Conservation (phyloP, 1,139 yeast species). For the Blastobotrys elegans region DNA sequence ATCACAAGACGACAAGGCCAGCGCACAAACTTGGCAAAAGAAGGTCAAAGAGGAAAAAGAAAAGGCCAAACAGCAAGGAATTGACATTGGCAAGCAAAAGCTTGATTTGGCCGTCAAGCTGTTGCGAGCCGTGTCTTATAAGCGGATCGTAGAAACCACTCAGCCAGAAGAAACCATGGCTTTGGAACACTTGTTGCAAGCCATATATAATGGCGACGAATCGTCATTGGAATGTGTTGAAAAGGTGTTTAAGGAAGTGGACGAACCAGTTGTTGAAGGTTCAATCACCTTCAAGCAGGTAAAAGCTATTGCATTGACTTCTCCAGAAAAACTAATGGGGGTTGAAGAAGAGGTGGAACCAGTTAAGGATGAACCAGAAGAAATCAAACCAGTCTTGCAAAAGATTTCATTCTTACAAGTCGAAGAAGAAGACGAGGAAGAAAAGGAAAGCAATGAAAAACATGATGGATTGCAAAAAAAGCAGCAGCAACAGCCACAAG, state of each 20-base stretch:
- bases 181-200: constrained; percentile 31
- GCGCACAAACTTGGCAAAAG: constrained; percentile 9
- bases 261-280: constrained; percentile 26
- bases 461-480: constrained; percentile 8
- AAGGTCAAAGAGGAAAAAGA: constrained; percentile 19
- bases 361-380: constrained; percentile 7
- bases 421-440: constrained; percentile 19
- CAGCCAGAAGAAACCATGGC: constrained; percentile 28
- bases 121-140: constrained; percentile 34
- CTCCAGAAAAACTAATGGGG: constrained; percentile 23
- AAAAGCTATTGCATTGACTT: constrained; percentile 22
- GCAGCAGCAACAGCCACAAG: constrained; percentile 5
- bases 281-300: constrained; percentile 25
- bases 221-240: constrained; percentile 32
- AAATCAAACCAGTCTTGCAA: constrained; percentile 7
- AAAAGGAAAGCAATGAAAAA: too few species aligned
- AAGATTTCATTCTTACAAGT: constrained; percentile 25
- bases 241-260: constrained; percentile 27
- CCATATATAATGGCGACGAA: constrained; percentile 34
- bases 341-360: constrained; percentile 14
- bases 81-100: constrained; percentile 23
- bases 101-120: constrained; percentile 30
- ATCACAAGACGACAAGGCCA: constrained; percentile 18
- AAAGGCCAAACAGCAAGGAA: constrained; percentile 23
- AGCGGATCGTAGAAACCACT: constrained; percentile 28